phyloP scores from a whole-genome alignment of 306 rosid species.

The Parietaria judaica region DNA sequence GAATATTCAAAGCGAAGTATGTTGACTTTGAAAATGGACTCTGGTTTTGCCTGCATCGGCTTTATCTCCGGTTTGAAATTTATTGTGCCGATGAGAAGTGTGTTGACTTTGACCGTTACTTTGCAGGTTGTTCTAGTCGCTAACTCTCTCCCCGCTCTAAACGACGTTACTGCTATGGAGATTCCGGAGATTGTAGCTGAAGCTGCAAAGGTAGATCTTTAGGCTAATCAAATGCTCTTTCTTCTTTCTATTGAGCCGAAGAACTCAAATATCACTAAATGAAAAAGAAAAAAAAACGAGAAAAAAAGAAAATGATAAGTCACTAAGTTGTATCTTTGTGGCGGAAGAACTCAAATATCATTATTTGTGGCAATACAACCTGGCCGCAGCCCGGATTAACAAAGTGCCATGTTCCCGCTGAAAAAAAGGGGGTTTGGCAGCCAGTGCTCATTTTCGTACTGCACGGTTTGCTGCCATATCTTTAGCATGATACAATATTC shows the following conservation, averaged over 20 bases:
- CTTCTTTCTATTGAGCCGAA: not conserved
- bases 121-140: conserved; percentile 92
- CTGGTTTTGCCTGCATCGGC: too few species aligned
- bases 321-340: not conserved
- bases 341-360: not conserved
- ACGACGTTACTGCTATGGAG: conserved; percentile 94
- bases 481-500: not conserved
- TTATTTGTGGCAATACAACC: too few species aligned
- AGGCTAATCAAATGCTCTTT: conserved; percentile 4
- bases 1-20: too few species aligned
- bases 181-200: conserved; percentile 95
- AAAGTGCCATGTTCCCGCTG: too few species aligned
- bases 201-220: conserved; percentile 83
- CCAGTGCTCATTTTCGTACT: too few species aligned
- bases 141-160: conserved; percentile 91
- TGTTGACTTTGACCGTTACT: not conserved
- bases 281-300: too few species aligned
- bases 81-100: not conserved
- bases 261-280: too few species aligned
- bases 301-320: not conserved
- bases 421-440: too few species aligned
- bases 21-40: too few species aligned
- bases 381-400: too few species aligned
- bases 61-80: not conserved
- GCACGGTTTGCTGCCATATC: not conserved